Evolutionary conservation across 176 grass and related monocot species (phyloP).

Genomic region (Oryza officinalis): DNA sequence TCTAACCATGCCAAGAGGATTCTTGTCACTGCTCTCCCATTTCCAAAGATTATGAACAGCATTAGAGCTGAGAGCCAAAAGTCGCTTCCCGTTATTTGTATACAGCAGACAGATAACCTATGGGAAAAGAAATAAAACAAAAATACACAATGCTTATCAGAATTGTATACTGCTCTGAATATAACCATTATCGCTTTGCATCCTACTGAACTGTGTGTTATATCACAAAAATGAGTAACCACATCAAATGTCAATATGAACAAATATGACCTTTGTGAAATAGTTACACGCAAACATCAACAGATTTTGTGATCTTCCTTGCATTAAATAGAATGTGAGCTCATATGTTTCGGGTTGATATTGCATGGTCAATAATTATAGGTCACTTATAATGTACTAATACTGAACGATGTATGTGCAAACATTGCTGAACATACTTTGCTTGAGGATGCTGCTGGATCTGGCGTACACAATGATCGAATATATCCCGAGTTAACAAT

Average conservation of each 20-base stretch:
- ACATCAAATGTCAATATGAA: too few species aligned
- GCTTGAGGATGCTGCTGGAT: conserved; percentile 49
- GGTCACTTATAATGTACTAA: not conserved
- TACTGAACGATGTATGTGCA: not conserved
- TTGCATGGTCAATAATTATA: conserved; percentile 6
- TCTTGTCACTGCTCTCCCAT: conserved; percentile 65
- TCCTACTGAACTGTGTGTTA: not conserved
- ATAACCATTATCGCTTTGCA: not conserved
- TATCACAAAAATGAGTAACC: too few species aligned
- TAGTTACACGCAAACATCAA: not conserved
- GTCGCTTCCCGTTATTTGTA: conserved; percentile 43
- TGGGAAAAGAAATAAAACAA: conserved; percentile 36
- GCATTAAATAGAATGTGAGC: not conserved
- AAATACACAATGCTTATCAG: not conserved
- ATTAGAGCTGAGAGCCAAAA: conserved; percentile 61
- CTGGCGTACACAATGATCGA: conserved; percentile 64
- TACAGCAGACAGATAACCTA: conserved; percentile 55
- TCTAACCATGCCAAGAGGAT: conserved; percentile 86
- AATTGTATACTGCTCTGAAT: not conserved
- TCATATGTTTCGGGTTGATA: conserved; percentile 10
- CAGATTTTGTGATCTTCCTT: not conserved
- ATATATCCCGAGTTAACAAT: conserved; percentile 69
- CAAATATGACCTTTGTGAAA: not conserved
- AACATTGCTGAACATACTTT: conserved; percentile 52
- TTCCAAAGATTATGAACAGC: conserved; percentile 73